phyloP scores from a whole-genome alignment of 1,284 basidiomycete genomes.

The Cryptococcus floricola region DNA sequence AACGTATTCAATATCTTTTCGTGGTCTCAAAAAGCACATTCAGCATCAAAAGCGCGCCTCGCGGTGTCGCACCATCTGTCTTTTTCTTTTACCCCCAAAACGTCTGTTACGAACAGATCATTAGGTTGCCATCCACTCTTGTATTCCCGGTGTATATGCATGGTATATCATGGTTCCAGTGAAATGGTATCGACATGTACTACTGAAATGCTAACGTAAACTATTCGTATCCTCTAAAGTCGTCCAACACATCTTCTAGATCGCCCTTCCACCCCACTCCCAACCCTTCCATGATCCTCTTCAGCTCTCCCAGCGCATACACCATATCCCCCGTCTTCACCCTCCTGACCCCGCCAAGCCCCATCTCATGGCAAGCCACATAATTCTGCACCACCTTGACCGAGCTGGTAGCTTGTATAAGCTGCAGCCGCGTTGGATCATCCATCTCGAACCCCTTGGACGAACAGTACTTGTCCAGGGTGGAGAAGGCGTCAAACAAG shows the following conservation, averaged over 20 bases:
- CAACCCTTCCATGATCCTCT: background rate
- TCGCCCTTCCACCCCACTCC: conserved; percentile 4
- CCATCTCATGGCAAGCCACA: conserved; percentile 1
- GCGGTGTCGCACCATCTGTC: background rate
- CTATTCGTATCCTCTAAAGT: conserved; percentile 3
- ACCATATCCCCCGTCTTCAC: conserved; percentile 8
- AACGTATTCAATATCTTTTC: background rate
- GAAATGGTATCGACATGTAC: background rate
- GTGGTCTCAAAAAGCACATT: background rate
- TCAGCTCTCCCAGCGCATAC: conserved; percentile 2
- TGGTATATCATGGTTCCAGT: background rate
- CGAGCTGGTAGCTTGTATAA: conserved; percentile 2
- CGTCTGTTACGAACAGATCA: background rate
- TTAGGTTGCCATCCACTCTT: conserved; percentile 1
- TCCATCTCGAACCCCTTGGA: background rate
- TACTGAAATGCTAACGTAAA: background rate
- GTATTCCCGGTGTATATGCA: conserved; percentile 14
- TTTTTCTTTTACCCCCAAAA: background rate
- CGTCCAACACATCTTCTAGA: conserved; percentile 2
- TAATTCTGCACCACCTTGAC: conserved; percentile 5
- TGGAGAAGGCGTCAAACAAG: background rate
- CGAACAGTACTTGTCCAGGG: conserved; percentile 1
- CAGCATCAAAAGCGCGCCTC: background rate
- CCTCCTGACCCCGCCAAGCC: conserved; percentile 3
- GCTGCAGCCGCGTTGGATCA: background rate